A percentile compares a stretch with the other conserved stretches of the same genome.
phyloP scores from a whole-genome alignment of 2,329 filamentous ascomycete species.

The Colletotrichum tamarilloi region DNA sequence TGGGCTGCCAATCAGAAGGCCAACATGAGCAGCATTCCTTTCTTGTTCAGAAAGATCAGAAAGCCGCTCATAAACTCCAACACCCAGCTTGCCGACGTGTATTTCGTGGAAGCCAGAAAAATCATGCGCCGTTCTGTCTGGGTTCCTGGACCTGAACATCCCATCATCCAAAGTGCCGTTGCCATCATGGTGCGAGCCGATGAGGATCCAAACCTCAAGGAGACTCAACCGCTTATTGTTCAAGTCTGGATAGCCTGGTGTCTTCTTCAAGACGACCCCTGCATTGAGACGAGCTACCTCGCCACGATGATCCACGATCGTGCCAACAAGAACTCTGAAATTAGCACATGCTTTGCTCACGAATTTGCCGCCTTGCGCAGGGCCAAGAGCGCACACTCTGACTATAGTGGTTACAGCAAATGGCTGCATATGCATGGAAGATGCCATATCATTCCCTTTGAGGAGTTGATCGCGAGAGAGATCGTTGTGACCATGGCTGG shows the following conservation, averaged over 20 bases:
- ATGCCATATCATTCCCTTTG: constrained; percentile 20
- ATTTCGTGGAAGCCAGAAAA: neutral
- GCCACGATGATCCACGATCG: constrained; percentile 7
- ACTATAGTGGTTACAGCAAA: neutral
- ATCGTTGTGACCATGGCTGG: neutral
- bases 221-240: neutral
- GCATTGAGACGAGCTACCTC: constrained; percentile 4
- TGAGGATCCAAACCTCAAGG: neutral
- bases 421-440: constrained; percentile 21
- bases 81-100: neutral
- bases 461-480: neutral
- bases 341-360: constrained; percentile 13
- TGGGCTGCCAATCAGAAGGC: constrained; percentile 18
- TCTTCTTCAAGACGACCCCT: neutral
- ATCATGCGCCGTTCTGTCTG: constrained; percentile 22
- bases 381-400: neutral
- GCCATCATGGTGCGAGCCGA: constrained; percentile 24
- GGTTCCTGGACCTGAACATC: constrained; percentile 8
- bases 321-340: neutral
- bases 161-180: constrained; percentile 25
- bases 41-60: neutral
- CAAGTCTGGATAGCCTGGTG: constrained; percentile 31
- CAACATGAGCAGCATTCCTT: neutral
- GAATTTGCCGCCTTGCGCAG: neutral
- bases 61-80: neutral